Conservation (phyloP, 2,329 filamentous ascomycete species). For the Lachnellula occidentalis region DNA sequence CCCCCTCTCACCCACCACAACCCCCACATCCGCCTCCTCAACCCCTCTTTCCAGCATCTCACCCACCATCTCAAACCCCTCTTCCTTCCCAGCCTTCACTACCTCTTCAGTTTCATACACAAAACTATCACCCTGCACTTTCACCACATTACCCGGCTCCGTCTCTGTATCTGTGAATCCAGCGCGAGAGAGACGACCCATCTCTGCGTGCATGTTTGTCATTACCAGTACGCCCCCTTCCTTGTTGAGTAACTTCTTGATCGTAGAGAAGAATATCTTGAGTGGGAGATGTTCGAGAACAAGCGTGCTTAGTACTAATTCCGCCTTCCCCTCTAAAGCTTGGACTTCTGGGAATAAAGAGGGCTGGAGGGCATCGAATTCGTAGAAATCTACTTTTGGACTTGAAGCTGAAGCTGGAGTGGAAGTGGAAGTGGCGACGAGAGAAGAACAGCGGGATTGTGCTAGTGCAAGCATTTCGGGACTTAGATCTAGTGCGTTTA, state of each 20-base stretch:
- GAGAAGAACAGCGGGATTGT: constrained; percentile 15
- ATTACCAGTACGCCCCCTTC: constrained; percentile 46
- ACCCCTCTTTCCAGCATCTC: constrained; percentile 40
- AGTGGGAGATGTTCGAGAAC: constrained; percentile 60
- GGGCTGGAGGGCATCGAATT: constrained; percentile 24
- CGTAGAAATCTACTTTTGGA: constrained; percentile 11
- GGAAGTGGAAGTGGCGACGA: neutral
- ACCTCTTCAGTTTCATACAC: constrained; percentile 48
- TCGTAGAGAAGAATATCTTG: constrained; percentile 42
- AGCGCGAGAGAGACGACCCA: constrained; percentile 54
- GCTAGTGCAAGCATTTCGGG: constrained; percentile 53
- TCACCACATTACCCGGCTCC: constrained; percentile 39
- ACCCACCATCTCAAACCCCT: constrained; percentile 40
- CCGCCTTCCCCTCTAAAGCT: constrained; percentile 13
- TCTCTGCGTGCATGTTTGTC: constrained; percentile 65
- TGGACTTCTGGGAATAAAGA: constrained; percentile 17
- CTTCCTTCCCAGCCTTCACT: constrained; percentile 41
- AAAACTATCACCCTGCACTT: constrained; percentile 56
- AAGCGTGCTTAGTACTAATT: constrained; percentile 53
- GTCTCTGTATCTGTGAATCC: constrained; percentile 54
- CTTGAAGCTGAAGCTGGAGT: neutral
- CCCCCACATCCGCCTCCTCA: constrained; percentile 36
- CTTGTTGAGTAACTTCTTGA: constrained; percentile 37
- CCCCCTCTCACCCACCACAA: constrained; percentile 51
- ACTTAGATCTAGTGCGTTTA: constrained; percentile 47